phyloP scores from a whole-genome alignment of 192 early-diverging fungal species.

The Coemansia sp. region DNA sequence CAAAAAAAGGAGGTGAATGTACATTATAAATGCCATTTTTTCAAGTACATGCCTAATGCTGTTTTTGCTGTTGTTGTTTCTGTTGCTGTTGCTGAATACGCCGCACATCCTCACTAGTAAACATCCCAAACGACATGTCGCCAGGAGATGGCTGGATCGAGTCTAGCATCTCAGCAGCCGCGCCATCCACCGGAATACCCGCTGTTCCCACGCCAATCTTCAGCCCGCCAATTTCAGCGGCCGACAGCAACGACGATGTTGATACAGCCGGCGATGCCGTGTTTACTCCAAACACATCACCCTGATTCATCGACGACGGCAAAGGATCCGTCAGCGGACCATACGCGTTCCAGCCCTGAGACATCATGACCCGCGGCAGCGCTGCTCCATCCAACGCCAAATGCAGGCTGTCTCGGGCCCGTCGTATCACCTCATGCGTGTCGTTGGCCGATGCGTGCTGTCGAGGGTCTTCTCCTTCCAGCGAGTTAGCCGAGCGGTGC shows the following conservation, averaged over 20 bases:
- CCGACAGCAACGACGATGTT: constrained; percentile 21
- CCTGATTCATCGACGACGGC: constrained; percentile 10
- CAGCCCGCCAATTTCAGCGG: constrained; percentile 9
- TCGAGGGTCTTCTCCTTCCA: neutral
- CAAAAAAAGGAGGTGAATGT: too few species aligned
- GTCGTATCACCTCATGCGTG: neutral
- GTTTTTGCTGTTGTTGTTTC: constrained; percentile 9
- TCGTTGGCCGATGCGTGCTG: neutral
- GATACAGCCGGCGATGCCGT: constrained; percentile 9
- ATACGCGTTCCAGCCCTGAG: constrained; percentile 32
- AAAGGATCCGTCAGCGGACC: constrained; percentile 41
- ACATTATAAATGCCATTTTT: too few species aligned
- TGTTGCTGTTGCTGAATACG: constrained; percentile 11
- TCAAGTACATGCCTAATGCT: too few species aligned
- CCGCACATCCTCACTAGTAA: constrained; percentile 5
- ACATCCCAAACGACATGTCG: constrained; percentile 14
- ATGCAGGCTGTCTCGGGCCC: constrained; percentile 11
- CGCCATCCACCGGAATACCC: constrained; percentile 5
- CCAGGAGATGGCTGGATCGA: constrained; percentile 8
- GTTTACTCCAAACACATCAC: neutral
- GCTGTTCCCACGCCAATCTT: constrained; percentile 6
- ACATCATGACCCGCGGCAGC: constrained; percentile 18
- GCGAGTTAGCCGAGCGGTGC: neutral
- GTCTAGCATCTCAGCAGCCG: constrained; percentile 6
- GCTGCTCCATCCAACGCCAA: constrained; percentile 20